phyloP scores from a whole-genome alignment of 1,284 basidiomycete genomes.

The Sanghuangporus sanghuang region DNA sequence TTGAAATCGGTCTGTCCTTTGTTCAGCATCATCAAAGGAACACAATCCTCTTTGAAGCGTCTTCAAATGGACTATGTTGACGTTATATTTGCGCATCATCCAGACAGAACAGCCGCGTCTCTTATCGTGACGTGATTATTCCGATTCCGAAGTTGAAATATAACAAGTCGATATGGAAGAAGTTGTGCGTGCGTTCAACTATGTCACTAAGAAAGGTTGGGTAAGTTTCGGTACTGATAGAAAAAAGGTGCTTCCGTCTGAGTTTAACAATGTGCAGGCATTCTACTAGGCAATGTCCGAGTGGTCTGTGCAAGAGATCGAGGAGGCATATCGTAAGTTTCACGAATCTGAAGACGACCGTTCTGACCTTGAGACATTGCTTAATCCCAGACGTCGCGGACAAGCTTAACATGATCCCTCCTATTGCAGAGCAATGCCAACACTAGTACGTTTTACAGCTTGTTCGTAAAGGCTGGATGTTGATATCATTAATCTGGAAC shows the following conservation, averaged over 20 bases:
- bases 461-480: neutral
- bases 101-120: slow-evolving; percentile 44
- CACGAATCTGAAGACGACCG: neutral
- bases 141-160: no score
- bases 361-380: neutral
- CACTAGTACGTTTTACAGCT: slow-evolving; percentile 42
- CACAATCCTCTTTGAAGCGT: slow-evolving; percentile 61
- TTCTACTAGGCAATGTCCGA: slow-evolving; percentile 78
- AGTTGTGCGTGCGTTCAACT: slow-evolving; percentile 69
- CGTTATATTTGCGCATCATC: slow-evolving; percentile 62
- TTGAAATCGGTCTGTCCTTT: neutral
- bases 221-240: slow-evolving; percentile 28
- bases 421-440: slow-evolving; percentile 78
- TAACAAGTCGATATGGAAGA: slow-evolving; percentile 35
- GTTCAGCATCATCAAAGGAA: slow-evolving; percentile 71
- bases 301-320: slow-evolving; percentile 71
- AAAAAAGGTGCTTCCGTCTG: neutral
- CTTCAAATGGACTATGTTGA: slow-evolving; percentile 77
- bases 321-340: slow-evolving; percentile 61
- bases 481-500: neutral
- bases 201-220: slow-evolving; percentile 62
- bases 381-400: slow-evolving; percentile 54
- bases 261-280: slow-evolving; percentile 33
- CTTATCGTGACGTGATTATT: slow-evolving; percentile 20
- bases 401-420: slow-evolving; percentile 65